These are phyloP conservation scores for Delitschia confertaspora DNA, from an alignment of 495 filamentous ascomycete genomes.

Conservation along the genomic window DNA sequence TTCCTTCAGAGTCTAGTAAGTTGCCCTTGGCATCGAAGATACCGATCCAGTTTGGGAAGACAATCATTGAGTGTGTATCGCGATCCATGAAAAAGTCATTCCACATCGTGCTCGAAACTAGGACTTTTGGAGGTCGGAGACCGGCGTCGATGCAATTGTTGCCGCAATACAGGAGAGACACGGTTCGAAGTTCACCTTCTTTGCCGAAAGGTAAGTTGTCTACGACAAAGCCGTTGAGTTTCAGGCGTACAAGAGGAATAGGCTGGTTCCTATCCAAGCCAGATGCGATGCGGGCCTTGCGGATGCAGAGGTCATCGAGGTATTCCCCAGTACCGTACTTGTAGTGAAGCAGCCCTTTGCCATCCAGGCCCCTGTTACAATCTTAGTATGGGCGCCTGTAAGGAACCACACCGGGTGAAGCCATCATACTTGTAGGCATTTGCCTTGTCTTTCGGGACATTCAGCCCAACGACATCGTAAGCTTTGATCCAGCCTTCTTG, in stretches of 20 bases:
- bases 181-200: constrained; percentile 1
- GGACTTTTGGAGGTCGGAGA: constrained; percentile 3
- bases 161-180: constrained; percentile 7
- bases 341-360: constrained; percentile 15
- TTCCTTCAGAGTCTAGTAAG: constrained; percentile 3
- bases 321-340: constrained; percentile 16
- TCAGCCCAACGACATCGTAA: constrained; percentile 6
- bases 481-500: constrained; percentile 6
- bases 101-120: background rate
- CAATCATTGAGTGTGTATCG: constrained; percentile 7
- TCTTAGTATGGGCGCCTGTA: background rate
- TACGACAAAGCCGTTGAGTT: constrained; percentile 22
- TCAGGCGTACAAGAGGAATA: constrained; percentile 10
- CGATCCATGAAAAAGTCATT: background rate
- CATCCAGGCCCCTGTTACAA: constrained; percentile 9
- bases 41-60: constrained; percentile 5
- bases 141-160: constrained; percentile 17
- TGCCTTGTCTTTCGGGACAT: background rate
- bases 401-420: background rate
- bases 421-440: constrained; percentile 6
- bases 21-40: constrained; percentile 9
- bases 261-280: constrained; percentile 6
- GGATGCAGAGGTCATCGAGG: constrained; percentile 17
- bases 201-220: constrained; percentile 14
- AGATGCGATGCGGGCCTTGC: constrained; percentile 15